phyloP scores from a whole-genome alignment of 2,329 filamentous ascomycete species.

The Penicillium sp. region DNA sequence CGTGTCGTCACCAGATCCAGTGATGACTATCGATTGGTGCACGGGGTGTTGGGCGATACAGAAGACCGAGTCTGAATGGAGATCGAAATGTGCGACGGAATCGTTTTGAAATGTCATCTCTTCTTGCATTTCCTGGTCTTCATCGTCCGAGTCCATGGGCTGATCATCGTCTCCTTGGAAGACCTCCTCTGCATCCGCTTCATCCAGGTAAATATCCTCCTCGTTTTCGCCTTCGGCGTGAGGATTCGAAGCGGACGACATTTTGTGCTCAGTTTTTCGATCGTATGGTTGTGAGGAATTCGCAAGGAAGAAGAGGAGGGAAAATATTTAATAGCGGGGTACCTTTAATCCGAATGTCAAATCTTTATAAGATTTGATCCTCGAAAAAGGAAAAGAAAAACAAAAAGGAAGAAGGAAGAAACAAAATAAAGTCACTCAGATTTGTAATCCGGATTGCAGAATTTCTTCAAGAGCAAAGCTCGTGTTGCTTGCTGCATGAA shows the following conservation, averaged over 20 bases:
- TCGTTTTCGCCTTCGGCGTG: conserved; percentile 43
- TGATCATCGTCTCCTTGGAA: conserved; percentile 64
- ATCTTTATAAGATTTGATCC: neutral
- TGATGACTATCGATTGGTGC: conserved; percentile 72
- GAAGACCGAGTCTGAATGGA: conserved; percentile 87
- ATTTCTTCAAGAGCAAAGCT: neutral
- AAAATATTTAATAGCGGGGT: conserved; percentile 1
- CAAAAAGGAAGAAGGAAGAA: neutral
- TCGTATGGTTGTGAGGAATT: neutral
- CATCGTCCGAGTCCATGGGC: conserved; percentile 69
- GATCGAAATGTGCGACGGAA: conserved; percentile 87
- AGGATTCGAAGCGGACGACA: conserved; percentile 32
- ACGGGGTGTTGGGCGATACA: conserved; percentile 89
- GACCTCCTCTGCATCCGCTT: conserved; percentile 75
- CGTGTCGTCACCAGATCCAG: conserved; percentile 80
- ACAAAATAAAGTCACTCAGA: neutral
- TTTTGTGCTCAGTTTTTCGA: conserved; percentile 13
- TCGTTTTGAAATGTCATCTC: conserved; percentile 79
- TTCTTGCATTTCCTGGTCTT: conserved; percentile 19
- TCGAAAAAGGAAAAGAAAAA: neutral
- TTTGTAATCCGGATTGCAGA: conserved; percentile 3
- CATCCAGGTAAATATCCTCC: conserved; percentile 69
- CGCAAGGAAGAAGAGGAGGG: neutral
- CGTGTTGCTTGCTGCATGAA: conserved; percentile 5
- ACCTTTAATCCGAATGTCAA: neutral